Conservation (phyloP, 179 eudicot species). For the Sideroxylon spinosum region DNA sequence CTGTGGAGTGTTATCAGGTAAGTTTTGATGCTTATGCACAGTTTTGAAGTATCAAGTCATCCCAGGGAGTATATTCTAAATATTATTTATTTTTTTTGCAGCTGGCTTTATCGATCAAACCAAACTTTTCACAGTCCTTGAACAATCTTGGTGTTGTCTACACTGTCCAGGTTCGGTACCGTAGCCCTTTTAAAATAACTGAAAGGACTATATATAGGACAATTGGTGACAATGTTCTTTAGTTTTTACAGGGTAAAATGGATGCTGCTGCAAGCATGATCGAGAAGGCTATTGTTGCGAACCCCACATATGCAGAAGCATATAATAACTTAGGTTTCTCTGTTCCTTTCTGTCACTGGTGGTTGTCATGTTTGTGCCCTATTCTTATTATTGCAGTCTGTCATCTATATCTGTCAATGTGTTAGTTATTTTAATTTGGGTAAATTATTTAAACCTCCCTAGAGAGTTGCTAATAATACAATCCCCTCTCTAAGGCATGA, state of each 20-base stretch:
- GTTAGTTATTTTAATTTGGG: too few relatives aligned
- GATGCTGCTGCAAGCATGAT: slow-evolving; percentile 99
- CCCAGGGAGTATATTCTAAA: neutral
- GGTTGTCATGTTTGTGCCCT: slow-evolving; percentile 12
- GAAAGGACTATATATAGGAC: neutral
- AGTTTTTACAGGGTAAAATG: slow-evolving; percentile 79
- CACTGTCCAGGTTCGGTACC: slow-evolving; percentile 81
- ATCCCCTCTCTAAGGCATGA: too few relatives aligned
- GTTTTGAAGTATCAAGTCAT: neutral
- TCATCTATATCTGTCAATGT: too few relatives aligned
- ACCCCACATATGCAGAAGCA: slow-evolving; percentile 98
- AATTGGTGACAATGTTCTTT: neutral
- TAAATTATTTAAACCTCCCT: too few relatives aligned
- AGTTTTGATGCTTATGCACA: slow-evolving; percentile 21
- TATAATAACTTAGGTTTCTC: slow-evolving; percentile 86
- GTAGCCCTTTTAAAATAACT: slow-evolving; percentile 9
- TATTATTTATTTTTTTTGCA: slow-evolving; percentile 32
- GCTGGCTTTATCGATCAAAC: slow-evolving; percentile 92
- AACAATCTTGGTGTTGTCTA: slow-evolving; percentile 99
- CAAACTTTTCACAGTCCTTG: slow-evolving; percentile 94
- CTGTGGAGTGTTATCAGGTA: slow-evolving; percentile 99
- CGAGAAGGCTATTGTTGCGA: slow-evolving; percentile 95
- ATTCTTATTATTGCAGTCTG: too few relatives aligned
- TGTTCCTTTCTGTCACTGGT: slow-evolving; percentile 15
- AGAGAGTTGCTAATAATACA: too few relatives aligned